phyloP scores from a whole-genome alignment of 2,329 filamentous ascomycete species.

The Graphium sp. region DNA sequence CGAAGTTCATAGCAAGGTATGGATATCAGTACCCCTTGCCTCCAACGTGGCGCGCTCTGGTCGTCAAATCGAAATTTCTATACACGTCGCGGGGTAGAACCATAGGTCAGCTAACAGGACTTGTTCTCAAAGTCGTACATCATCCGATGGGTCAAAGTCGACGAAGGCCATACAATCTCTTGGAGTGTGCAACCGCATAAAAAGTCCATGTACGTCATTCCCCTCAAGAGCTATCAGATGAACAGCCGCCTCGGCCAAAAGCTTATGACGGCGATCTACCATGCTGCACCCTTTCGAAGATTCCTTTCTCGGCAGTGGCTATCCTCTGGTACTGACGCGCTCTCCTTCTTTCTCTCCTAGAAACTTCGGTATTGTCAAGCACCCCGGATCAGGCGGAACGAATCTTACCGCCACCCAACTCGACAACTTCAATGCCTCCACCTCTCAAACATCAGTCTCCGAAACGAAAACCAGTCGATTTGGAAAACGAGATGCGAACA shows the following conservation, averaged over 20 bases:
- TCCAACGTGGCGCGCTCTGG: too few species aligned
- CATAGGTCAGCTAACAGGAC: too few species aligned
- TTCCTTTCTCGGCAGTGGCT: too few species aligned
- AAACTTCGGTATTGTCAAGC: slow-evolving; percentile 96
- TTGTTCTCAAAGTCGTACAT: slow-evolving; percentile 74
- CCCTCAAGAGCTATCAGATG: too few species aligned
- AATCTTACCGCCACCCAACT: slow-evolving; percentile 23
- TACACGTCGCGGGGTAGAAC: too few species aligned
- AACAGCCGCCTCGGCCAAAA: too few species aligned
- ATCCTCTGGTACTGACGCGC: too few species aligned
- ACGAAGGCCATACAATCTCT: slow-evolving; percentile 79
- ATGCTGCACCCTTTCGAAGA: background rate
- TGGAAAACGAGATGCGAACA: slow-evolving; percentile 38
- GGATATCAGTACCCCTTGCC: too few species aligned
- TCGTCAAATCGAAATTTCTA: too few species aligned
- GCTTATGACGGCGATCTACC: too few species aligned
- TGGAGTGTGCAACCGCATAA: slow-evolving; percentile 98
- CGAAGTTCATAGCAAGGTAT: slow-evolving; percentile 92
- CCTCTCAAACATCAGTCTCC: slow-evolving; percentile 24
- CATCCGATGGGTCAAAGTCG: slow-evolving; percentile 89
- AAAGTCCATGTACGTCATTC: slow-evolving; percentile 60
- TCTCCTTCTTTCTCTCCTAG: slow-evolving; percentile 17
- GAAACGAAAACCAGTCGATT: slow-evolving; percentile 30
- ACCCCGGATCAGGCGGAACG: slow-evolving; percentile 57
- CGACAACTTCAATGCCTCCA: slow-evolving; percentile 25